phyloP scores from a whole-genome alignment of 139 green algal species.

The Ettlia oleoabundans region DNA sequence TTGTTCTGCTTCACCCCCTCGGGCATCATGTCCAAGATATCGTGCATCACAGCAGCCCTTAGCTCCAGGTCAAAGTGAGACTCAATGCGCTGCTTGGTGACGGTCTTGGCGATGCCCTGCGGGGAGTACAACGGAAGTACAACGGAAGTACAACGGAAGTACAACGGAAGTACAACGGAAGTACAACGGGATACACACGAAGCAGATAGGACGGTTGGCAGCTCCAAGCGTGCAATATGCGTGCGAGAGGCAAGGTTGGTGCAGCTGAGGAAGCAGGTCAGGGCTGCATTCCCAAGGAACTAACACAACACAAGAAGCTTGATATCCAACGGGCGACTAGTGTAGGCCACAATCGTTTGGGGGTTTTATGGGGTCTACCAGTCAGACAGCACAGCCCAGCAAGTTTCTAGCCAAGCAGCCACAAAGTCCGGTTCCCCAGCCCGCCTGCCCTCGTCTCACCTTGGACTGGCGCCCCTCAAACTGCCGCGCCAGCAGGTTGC shows the following conservation, averaged over 20 bases:
- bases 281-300: too few species aligned
- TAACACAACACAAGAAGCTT: too few species aligned
- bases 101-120: slow-evolving; percentile 93
- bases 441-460: slow-evolving; percentile 25
- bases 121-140: not conserved
- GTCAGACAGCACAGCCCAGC: too few species aligned
- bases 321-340: not conserved
- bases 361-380: too few species aligned
- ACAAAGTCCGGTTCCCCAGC: too few species aligned
- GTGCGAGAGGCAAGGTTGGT: too few species aligned
- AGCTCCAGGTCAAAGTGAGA: slow-evolving; percentile 99
- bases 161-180: not conserved
- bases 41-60: slow-evolving; percentile 97
- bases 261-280: too few species aligned
- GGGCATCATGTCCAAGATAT: slow-evolving; percentile 99
- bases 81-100: slow-evolving; percentile 99
- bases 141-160: not conserved
- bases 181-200: too few species aligned
- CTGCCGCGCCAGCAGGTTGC: slow-evolving; percentile 98
- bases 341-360: too few species aligned
- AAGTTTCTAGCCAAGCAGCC: too few species aligned
- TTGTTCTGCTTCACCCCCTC: slow-evolving; percentile 96
- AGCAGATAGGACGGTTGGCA: too few species aligned
- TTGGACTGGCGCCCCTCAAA: slow-evolving; percentile 98
- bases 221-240: too few species aligned